These are phyloP conservation scores for Collybia sordida DNA, from an alignment of 768 basidiomycete genomes.

Conservation along the genomic window DNA sequence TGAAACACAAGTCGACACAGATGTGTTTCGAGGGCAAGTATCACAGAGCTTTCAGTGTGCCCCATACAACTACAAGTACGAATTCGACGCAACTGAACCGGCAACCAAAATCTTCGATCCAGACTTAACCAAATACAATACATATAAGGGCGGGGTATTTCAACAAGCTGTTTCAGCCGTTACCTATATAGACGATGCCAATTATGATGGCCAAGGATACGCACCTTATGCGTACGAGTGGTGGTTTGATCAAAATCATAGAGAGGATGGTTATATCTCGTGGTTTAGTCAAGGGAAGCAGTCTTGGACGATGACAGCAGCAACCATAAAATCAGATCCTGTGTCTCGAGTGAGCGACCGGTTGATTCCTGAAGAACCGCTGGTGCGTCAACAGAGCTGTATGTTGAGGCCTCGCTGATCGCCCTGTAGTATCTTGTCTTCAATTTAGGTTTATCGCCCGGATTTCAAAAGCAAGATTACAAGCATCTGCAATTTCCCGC, in stretches of 20 bases:
- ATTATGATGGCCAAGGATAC: slow-evolving; percentile 58
- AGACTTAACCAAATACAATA: slow-evolving; percentile 54
- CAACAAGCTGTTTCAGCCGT: slow-evolving; percentile 79
- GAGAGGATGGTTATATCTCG: slow-evolving; percentile 74
- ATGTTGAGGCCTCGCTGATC: slow-evolving; percentile 6
- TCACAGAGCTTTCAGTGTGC: slow-evolving; percentile 83
- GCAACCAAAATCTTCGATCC: slow-evolving; percentile 54
- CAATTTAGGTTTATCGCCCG: slow-evolving; percentile 79
- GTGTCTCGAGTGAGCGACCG: slow-evolving; percentile 58
- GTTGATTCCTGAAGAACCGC: slow-evolving; percentile 87
- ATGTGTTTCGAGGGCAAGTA: slow-evolving; percentile 54
- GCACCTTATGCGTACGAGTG: slow-evolving; percentile 76
- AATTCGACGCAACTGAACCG: slow-evolving; percentile 53
- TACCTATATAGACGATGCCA: slow-evolving; percentile 48
- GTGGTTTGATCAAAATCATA: slow-evolving; percentile 69
- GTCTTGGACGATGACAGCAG: slow-evolving; percentile 73
- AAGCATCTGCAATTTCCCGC: slow-evolving; percentile 74
- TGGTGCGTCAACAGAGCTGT: slow-evolving; percentile 53
- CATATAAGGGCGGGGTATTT: slow-evolving; percentile 66
- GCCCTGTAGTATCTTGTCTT: slow-evolving; percentile 69
- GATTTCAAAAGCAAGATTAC: slow-evolving; percentile 76
- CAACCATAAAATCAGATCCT: slow-evolving; percentile 66
- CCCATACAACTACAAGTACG: slow-evolving; percentile 73
- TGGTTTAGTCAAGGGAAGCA: slow-evolving; percentile 71
- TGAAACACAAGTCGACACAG: slow-evolving; percentile 74